A percentile compares a stretch with the other conserved stretches of the same genome.
phyloP scores from a whole-genome alignment of 805 yeast species.

The Wickerhamomyces chaumierensis region DNA sequence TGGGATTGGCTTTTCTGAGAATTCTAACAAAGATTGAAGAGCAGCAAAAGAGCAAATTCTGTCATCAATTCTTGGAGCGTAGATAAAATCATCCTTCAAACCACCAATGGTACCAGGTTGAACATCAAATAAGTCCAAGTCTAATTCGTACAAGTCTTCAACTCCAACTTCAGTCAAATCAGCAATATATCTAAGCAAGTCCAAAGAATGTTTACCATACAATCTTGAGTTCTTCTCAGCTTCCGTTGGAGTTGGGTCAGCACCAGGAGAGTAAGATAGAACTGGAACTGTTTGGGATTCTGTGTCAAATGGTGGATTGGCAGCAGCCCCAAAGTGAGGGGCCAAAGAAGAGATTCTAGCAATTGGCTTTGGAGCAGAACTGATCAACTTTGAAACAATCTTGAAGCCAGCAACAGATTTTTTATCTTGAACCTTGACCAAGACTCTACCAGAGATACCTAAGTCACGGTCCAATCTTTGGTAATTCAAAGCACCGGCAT shows the following conservation, averaged over 20 bases:
- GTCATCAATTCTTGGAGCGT: conserved; percentile 79
- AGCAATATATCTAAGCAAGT: conserved; percentile 59
- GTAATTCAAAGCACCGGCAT: conserved; percentile 56
- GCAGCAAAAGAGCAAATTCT: conserved; percentile 75
- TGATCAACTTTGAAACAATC: conserved; percentile 34
- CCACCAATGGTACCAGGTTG: conserved; percentile 78
- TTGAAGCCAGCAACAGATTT: conserved; percentile 18
- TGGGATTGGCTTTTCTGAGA: conserved; percentile 24
- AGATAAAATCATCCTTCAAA: conserved; percentile 61
- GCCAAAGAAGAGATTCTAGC: conserved; percentile 81
- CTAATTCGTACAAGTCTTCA: conserved; percentile 54
- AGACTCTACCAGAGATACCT: conserved; percentile 71
- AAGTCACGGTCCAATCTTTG: conserved; percentile 82
- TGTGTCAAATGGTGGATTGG: conserved; percentile 59
- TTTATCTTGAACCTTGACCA: conserved; percentile 31
- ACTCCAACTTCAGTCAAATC: conserved; percentile 47
- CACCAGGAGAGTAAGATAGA: conserved; percentile 40
- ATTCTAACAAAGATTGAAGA: conserved; percentile 42
- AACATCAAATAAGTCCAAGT: conserved; percentile 70
- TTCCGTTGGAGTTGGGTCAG: conserved; percentile 37
- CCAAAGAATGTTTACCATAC: conserved; percentile 56
- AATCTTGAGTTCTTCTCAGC: conserved; percentile 56
- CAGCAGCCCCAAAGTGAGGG: conserved; percentile 71
- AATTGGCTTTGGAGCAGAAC: conserved; percentile 55
- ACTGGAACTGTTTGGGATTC: conserved; percentile 77